Evolutionary conservation across 2,329 filamentous ascomycete genomes (phyloP).

Genomic region (Emericellopsis cladophorae): DNA sequence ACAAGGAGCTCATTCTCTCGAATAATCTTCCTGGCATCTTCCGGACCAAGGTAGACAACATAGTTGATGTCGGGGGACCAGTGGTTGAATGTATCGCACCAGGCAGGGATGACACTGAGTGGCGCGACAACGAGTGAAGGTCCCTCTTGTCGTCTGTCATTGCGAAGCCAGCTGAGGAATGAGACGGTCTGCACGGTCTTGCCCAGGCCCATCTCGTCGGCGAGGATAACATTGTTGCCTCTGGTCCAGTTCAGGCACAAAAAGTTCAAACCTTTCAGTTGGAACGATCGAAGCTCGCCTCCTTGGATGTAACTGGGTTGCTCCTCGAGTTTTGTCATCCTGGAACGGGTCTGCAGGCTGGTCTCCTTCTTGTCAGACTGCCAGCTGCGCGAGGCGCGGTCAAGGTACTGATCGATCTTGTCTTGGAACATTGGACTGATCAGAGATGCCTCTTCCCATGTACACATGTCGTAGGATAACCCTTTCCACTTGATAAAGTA

Average conservation of each 20-base stretch:
- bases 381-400: slow-evolving; percentile 71
- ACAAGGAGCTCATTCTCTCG: slow-evolving; percentile 80
- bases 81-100: slow-evolving; percentile 94
- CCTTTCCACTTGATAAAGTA: slow-evolving; percentile 98
- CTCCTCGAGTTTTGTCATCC: slow-evolving; percentile 60
- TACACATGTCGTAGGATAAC: slow-evolving; percentile 84
- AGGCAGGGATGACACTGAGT: slow-evolving; percentile 91
- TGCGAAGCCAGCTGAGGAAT: slow-evolving; percentile 93
- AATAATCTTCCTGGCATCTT: slow-evolving; percentile 75
- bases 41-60: slow-evolving; percentile 88
- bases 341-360: slow-evolving; percentile 60
- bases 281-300: slow-evolving; percentile 83
- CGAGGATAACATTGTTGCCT: slow-evolving; percentile 89
- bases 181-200: slow-evolving; percentile 97
- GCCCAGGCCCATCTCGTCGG: slow-evolving; percentile 96
- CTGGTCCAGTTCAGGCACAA: slow-evolving; percentile 92
- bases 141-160: slow-evolving; percentile 79
- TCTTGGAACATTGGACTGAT: slow-evolving; percentile 70
- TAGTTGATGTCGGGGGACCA: slow-evolving; percentile 97
- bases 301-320: slow-evolving; percentile 78
- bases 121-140: slow-evolving; percentile 97
- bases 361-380: slow-evolving; percentile 68
- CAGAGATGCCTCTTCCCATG: slow-evolving; percentile 73
- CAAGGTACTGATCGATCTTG: slow-evolving; percentile 83
- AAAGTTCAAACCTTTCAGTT: slow-evolving; percentile 89